phyloP scores from a whole-genome alignment of 2,329 filamentous ascomycete species.

The Diaporthe sp. region DNA sequence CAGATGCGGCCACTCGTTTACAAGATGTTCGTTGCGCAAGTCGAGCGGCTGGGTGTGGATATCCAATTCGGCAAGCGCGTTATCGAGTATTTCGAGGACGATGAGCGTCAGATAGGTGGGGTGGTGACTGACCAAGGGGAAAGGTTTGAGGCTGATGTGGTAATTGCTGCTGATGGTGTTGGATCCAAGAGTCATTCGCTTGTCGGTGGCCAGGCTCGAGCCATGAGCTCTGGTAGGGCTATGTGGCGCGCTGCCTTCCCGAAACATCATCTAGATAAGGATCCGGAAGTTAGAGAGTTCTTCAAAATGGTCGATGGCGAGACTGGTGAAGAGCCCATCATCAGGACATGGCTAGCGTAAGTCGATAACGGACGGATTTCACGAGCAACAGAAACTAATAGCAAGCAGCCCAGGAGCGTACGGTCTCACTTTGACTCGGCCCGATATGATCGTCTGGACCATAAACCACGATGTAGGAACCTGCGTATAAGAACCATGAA shows the following conservation, averaged over 20 bases:
- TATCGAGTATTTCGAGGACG: background rate
- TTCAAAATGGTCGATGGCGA: slow-evolving; percentile 9
- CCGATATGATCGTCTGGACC: background rate
- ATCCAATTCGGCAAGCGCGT: background rate
- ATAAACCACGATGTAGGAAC: slow-evolving; percentile 2
- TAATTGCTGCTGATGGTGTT: background rate
- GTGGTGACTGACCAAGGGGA: background rate
- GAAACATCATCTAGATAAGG: background rate
- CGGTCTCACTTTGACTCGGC: slow-evolving; percentile 1
- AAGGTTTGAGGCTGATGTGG: background rate
- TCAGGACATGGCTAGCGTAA: slow-evolving; percentile 12
- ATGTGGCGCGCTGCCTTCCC: slow-evolving; percentile 13
- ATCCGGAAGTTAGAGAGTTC: background rate
- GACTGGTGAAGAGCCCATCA: slow-evolving; percentile 1
- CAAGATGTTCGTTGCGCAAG: slow-evolving; percentile 8
- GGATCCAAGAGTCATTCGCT: background rate
- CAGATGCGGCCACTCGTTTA: slow-evolving; percentile 12
- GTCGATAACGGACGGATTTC: background rate
- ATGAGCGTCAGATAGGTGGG: background rate
- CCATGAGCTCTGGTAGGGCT: background rate
- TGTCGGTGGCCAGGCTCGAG: background rate
- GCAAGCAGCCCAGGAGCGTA: background rate
- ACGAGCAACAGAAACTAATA: background rate
- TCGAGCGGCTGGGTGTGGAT: background rate
- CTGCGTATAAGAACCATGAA: too few relatives aligned